Evolutionary conservation across 129 eudicot species (phyloP).

Genomic region (Flaveria ramosissima): DNA sequence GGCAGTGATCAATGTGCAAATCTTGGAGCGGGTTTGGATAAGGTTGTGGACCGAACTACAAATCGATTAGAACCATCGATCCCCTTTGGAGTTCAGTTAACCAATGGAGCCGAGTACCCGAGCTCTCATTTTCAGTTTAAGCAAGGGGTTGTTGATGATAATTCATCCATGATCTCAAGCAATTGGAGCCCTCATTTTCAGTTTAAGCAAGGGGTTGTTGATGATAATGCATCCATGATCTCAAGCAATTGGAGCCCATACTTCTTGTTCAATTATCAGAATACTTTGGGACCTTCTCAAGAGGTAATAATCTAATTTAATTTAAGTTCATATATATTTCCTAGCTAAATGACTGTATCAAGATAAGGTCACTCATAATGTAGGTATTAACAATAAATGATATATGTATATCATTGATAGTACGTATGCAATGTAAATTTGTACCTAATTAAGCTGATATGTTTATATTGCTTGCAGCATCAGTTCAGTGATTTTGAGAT

Average conservation of each 20-base stretch:
- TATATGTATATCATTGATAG: not conserved
- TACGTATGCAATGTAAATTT: not conserved
- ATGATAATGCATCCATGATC: constrained; percentile 19
- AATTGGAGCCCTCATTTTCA: constrained; percentile 21
- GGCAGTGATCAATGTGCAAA: constrained; percentile 16
- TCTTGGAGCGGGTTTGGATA: constrained; percentile 18
- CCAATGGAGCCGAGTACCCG: constrained; percentile 24
- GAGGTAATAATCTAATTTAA: constrained; percentile 29
- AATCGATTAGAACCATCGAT: constrained; percentile 42
- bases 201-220: constrained; percentile 32
- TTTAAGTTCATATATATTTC: not conserved
- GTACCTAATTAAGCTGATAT: not conserved
- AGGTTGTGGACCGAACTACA: constrained; percentile 22
- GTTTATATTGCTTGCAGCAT: constrained; percentile 16
- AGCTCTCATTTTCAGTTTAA: constrained; percentile 24
- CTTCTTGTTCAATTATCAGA: constrained; percentile 40
- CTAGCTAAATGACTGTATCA: too few species aligned
- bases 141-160: constrained; percentile 35
- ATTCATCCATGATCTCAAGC: constrained; percentile 5
- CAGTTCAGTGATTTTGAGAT: constrained; percentile 38
- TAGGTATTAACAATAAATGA: not conserved
- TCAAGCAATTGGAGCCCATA: constrained; percentile 47
- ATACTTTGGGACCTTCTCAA: constrained; percentile 33
- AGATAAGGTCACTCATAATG: too few species aligned
- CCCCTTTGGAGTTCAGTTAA: constrained; percentile 32